Conservation (phyloP, 2,329 filamentous ascomycete species). For the Herpotrichia juniperi region DNA sequence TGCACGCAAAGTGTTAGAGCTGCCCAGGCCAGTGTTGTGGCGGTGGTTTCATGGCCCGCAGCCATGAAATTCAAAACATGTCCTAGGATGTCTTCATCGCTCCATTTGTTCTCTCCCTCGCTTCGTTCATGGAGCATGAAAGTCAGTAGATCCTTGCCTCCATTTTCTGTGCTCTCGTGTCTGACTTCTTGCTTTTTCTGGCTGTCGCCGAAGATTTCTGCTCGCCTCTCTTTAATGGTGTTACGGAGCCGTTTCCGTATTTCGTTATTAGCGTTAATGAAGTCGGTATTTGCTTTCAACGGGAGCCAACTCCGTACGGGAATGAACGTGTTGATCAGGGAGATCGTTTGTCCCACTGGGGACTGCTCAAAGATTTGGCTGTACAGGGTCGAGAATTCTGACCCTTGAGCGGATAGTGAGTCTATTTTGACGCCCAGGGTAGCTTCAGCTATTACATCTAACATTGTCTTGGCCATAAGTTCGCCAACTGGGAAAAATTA, state of each 20-base stretch:
- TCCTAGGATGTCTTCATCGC: constrained; percentile 48
- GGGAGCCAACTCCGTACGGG: constrained; percentile 43
- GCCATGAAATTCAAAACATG: constrained; percentile 33
- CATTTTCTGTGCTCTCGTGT: constrained; percentile 3
- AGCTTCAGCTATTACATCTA: constrained; percentile 38
- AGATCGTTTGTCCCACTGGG: constrained; percentile 17
- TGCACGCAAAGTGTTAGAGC: constrained; percentile 47
- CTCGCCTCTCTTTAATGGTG: no score
- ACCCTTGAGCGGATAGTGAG: constrained; percentile 9
- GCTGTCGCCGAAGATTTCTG: constrained; percentile 32
- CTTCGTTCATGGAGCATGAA: constrained; percentile 43
- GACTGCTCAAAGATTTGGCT: constrained; percentile 24
- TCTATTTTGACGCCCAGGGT: constrained; percentile 38
- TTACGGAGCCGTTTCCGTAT: constrained; percentile 26
- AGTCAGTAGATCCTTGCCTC: constrained; percentile 23
- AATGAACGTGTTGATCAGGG: constrained; percentile 25
- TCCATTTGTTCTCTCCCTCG: constrained; percentile 43
- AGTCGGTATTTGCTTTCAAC: constrained; percentile 47
- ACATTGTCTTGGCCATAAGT: constrained; percentile 18
- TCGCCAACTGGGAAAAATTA: neutral
- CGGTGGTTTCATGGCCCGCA: constrained; percentile 18
- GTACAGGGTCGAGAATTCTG: constrained; percentile 24
- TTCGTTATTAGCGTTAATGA: constrained; percentile 41
- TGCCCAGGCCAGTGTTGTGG: constrained; percentile 49
- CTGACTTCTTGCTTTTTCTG: constrained; percentile 19